These are phyloP conservation scores for Mucor piriformis DNA, from an alignment of 371 early-diverging fungal genomes.

Conservation along the genomic window DNA sequence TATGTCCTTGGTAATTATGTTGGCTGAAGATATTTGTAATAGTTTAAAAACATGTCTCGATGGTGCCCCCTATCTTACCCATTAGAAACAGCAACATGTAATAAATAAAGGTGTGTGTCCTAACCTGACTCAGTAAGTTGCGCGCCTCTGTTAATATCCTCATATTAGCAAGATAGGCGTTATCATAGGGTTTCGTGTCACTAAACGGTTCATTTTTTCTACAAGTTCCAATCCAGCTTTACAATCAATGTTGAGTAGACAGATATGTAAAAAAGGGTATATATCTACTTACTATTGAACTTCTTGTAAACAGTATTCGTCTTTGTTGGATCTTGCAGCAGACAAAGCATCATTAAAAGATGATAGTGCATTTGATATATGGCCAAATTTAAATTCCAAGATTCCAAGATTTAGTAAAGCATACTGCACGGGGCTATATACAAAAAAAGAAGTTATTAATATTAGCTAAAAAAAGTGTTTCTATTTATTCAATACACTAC, in stretches of 20 bases:
- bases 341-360: slow-evolving; percentile 42
- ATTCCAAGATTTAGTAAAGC: slow-evolving; percentile 41
- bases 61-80: slow-evolving; percentile 18
- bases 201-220: slow-evolving; percentile 15
- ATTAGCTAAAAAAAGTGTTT: too few species aligned
- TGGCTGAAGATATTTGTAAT: slow-evolving; percentile 17
- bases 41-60: slow-evolving; percentile 23
- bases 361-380: slow-evolving; percentile 31
- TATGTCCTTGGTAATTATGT: slow-evolving; percentile 25
- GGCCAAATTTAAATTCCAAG: slow-evolving; percentile 46
- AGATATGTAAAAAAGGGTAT: neutral
- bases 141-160: slow-evolving; percentile 7
- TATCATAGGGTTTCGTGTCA: slow-evolving; percentile 2
- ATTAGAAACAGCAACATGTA: neutral
- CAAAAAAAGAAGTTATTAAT: neutral
- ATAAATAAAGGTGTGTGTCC: too few species aligned
- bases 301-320: slow-evolving; percentile 41
- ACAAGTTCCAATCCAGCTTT: slow-evolving; percentile 24
- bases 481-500: too few species aligned
- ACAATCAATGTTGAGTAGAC: neutral
- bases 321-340: slow-evolving; percentile 39
- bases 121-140: slow-evolving; percentile 12
- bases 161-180: slow-evolving; percentile 15
- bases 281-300: slow-evolving; percentile 26
- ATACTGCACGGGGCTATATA: slow-evolving; percentile 38